phyloP scores from a whole-genome alignment of 257 asterid species.

The Datura wrightii region DNA sequence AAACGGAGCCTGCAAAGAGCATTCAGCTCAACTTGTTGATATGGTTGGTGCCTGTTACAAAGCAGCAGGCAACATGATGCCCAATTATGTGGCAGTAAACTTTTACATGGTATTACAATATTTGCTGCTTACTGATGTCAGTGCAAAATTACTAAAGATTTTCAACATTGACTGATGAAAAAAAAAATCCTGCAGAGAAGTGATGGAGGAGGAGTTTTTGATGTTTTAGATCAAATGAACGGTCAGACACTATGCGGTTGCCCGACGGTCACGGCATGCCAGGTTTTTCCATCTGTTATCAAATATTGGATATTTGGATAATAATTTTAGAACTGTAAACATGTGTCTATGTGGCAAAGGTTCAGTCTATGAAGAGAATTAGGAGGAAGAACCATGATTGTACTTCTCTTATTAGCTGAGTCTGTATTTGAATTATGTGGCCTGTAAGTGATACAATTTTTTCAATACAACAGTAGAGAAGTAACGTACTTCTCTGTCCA shows the following conservation, averaged over 20 bases:
- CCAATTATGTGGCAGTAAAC: constrained; percentile 91
- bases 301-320: neutral
- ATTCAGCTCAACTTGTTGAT: constrained; percentile 72
- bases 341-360: neutral
- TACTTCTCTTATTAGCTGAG: neutral
- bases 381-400: neutral
- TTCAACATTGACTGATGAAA: constrained; percentile 3
- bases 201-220: constrained; percentile 96
- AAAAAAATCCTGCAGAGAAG: constrained; percentile 70
- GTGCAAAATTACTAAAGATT: neutral
- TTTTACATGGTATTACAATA: constrained; percentile 83
- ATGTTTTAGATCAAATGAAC: constrained; percentile 82
- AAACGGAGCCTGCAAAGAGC: constrained; percentile 91
- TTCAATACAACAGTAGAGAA: neutral
- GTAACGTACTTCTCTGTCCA: neutral
- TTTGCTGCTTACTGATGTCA: neutral
- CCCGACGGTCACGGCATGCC: constrained; percentile 72
- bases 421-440: neutral
- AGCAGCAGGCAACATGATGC: constrained; percentile 83
- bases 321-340: neutral
- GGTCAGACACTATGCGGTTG: constrained; percentile 93
- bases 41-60: constrained; percentile 75
- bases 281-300: constrained; percentile 52
- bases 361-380: neutral
- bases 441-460: neutral